These are phyloP conservation scores for Blastobotrys illinoisensis DNA, from an alignment of 1,139 yeast species.

Conservation along the genomic window DNA sequence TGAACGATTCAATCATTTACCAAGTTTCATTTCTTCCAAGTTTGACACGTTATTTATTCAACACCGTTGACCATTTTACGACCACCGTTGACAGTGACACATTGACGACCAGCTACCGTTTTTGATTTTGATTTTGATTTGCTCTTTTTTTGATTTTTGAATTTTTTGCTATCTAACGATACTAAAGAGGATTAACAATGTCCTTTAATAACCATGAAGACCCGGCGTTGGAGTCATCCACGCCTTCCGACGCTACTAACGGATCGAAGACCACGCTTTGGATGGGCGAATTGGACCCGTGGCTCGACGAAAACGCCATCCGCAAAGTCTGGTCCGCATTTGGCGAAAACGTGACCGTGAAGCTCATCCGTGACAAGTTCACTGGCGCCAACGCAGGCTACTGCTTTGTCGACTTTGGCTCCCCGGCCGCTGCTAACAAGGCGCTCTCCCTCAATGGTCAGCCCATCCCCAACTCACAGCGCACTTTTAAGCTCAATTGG, in stretches of 20 bases:
- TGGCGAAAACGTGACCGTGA: conserved; percentile 51
- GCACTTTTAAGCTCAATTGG: conserved; percentile 73
- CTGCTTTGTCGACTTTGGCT: conserved; percentile 78
- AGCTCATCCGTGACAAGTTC: conserved; percentile 53
- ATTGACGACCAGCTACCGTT: not conserved
- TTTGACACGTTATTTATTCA: not conserved
- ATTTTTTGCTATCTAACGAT: not conserved
- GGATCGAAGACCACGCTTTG: conserved; percentile 44
- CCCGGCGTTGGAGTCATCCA: not conserved
- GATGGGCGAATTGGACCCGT: conserved; percentile 94
- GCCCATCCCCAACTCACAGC: conserved; percentile 56
- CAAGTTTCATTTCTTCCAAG: not conserved
- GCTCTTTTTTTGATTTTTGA: not conserved
- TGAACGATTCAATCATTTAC: not conserved
- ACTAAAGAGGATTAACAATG: not conserved
- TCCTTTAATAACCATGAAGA: conserved; percentile 6
- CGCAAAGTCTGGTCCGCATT: conserved; percentile 59
- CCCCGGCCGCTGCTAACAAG: conserved; percentile 58
- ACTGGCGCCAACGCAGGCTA: conserved; percentile 58
- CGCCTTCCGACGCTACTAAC: not conserved
- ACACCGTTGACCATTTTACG: too few relatives aligned
- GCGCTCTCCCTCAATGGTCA: conserved; percentile 66
- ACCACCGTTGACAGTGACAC: not conserved
- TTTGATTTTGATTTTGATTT: not conserved
- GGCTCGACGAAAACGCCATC: conserved; percentile 72